Base-by-base conservation (phyloP, 441 rosid species). In the Jatropha podagrica region DNA sequence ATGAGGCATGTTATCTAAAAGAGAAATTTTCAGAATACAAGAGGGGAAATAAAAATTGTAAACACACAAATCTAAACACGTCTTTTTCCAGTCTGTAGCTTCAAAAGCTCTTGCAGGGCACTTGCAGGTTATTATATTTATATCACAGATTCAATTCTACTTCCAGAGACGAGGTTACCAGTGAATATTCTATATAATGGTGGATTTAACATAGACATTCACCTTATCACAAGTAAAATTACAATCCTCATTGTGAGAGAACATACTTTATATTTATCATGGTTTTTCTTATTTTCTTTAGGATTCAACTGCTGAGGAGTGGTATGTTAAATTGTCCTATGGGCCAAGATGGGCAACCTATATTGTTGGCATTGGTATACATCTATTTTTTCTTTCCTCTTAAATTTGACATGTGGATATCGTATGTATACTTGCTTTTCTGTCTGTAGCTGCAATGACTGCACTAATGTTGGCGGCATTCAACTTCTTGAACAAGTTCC, bases 261-360 rank as follows among this genome's bases (percentile, higher is more conserved):
- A 51, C 40, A 5, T 13, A 48, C 2, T 65, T 46, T 59, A 26
- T 61, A 72, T 59, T 49, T 67, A 49, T 79, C 41, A 6, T 65
- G 69, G 69, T 41, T 77, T 69, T 52, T 80, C 79, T 77, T 80
- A 62, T 76, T 58, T 80, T 71, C 82, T 79, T 71, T 86, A 96
- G 98, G 86, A 79, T 65, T 75, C 88, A 74, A 63, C 82, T 58
- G 76, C 74, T 42, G 85, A 85, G 75, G 88, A 87, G 79, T 90
- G 93, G 92, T 78, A 83, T 65, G 91, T 94, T 66, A 92, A 86
- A 81, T 72, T 94, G 74, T 90, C 97, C 27, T 94, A 91, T 81
- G 95, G 87, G 38, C 97, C 98, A 48, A 88, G 98, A 86, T 94
- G 98, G 99, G 84, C 90, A 72, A 88, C 97, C 56, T 94, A 96